phyloP scores from a whole-genome alignment of 331 rosid genomes.

The Pyracantha coccinea region DNA sequence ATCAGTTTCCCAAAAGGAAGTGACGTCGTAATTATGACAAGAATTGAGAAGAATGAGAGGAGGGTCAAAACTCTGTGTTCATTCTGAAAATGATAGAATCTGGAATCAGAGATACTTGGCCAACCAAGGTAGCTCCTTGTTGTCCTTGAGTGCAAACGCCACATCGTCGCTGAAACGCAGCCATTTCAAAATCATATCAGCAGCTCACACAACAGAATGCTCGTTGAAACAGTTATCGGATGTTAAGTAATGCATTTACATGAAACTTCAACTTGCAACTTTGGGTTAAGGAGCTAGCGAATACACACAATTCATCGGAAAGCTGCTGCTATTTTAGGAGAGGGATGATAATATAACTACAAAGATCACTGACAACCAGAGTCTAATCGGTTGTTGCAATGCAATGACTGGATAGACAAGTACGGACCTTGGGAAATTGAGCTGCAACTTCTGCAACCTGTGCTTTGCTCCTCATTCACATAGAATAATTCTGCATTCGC shows the following conservation, averaged over 20 bases:
- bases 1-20: too few relatives aligned
- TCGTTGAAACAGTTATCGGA: too few relatives aligned
- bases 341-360: neutral
- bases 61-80: slow-evolving; percentile 15
- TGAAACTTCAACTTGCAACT: neutral
- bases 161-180: slow-evolving; percentile 79
- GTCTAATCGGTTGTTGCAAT: too few relatives aligned
- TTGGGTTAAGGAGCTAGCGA: too few relatives aligned
- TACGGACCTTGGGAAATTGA: slow-evolving; percentile 84
- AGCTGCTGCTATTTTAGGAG: neutral
- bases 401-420: neutral
- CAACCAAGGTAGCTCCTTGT: slow-evolving; percentile 79
- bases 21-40: neutral
- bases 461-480: slow-evolving; percentile 93
- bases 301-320: neutral
- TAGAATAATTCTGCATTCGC: slow-evolving; percentile 75
- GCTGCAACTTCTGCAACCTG: slow-evolving; percentile 81
- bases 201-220: neutral
- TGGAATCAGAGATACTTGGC: slow-evolving; percentile 59
- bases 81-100: neutral
- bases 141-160: slow-evolving; percentile 76
- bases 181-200: slow-evolving; percentile 17
- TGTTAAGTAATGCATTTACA: neutral
- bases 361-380: too few relatives aligned
- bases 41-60: too few relatives aligned